Evolutionary conservation across 2,329 filamentous ascomycete genomes (phyloP), one percentile per base, ranked within the genome.

Genomic region (Metarhizium album): DNA sequence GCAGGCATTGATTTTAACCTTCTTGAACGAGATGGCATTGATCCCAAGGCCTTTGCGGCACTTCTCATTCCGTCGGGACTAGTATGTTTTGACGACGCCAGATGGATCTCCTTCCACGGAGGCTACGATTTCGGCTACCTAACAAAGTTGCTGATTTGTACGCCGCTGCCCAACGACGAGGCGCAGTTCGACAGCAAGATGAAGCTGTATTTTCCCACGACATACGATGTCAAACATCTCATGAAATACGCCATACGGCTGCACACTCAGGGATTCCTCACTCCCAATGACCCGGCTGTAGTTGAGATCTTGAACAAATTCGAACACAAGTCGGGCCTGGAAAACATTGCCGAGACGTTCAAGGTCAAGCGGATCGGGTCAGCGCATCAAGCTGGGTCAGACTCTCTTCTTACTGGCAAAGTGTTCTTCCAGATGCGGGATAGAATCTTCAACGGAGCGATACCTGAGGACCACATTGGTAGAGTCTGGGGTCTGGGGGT

Each of bases 41-140:
- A 95, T 56, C 88, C 90, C 1, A 78, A 84, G 55, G 84, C 90
- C 49, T 98, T 98, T 63, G 93, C 90, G 3, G 82, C 90, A 2
- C 75, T 95, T 27, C 77, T 98, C 54, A 95, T 95, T 51, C 90
- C 87, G 46, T 97, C 93, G 1, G 93, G 93, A 8, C 78, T 98
- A 45, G 89, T 94, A 13, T 85, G 93, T 61, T 82, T 87, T 57
- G 84, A 93, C 38, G 83, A 94, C 52, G 87, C 96, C 50, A 85
- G 89, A 65, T 98, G 93, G 93, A 87, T 98, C 56, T 95, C 89
- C 3, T 97, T 97, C 70, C 93, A 98, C 67, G 93, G 89, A 27
- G 93, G 91, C 54, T 98, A 98, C 69, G 93, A 98, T 71, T 97
- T 98, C 69, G 93, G 90, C 46, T 97, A 97, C 63, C 75, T 98